Base-by-base conservation (phyloP, 1,284 basidiomycete species). In the Cryptococcus sp. region DNA sequence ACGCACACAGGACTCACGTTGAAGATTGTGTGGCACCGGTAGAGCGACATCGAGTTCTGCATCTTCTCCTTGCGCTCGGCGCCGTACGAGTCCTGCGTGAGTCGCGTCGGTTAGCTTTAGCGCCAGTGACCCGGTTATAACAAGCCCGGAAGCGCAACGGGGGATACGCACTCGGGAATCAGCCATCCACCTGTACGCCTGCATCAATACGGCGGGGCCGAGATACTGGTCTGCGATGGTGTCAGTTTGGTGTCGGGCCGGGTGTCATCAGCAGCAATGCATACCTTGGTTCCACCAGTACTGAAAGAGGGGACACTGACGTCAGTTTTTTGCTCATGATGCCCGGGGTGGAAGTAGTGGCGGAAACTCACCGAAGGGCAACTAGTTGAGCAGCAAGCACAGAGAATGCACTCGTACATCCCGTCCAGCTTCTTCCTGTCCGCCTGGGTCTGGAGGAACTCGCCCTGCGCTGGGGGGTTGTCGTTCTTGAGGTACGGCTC, bases 371-470 rank as follows among this genome's bases (percentile, higher is more conserved):
- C 68, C 42, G 78, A 79, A 3, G 91, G 92, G 83, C 94, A 98
- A 50, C 88, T 91, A 0, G 94, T 98, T 46, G 91, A 93, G 82
- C 95, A 98, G 80, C 94, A 95, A 0, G 92, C 92, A 68, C 71
- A 76, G 40, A 75, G 64, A 61, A 75, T 76, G 77, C 91, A 93
- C 79, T 98, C 95, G 81, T 98, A 98, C 81, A 98, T 83, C 55
- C 95, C 95, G 70, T 98, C 95, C 21, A 98, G 85, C 79, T 96
- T 97, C 81, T 86, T 87, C 71, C 95, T 85, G 76, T 98, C 93
- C 73, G 93, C 93, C 46, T 79, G 85, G 21, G 88, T 88, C 80
- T 98, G 95, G 57, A 94, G 80, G 82, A 87, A 88, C 80, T 79
- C 78, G 35, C 79, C 79, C 63, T 87, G 80, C 62, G 82, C 88